phyloP scores from a whole-genome alignment of 495 filamentous ascomycete species.

The Massariosphaeria phaeospora region DNA sequence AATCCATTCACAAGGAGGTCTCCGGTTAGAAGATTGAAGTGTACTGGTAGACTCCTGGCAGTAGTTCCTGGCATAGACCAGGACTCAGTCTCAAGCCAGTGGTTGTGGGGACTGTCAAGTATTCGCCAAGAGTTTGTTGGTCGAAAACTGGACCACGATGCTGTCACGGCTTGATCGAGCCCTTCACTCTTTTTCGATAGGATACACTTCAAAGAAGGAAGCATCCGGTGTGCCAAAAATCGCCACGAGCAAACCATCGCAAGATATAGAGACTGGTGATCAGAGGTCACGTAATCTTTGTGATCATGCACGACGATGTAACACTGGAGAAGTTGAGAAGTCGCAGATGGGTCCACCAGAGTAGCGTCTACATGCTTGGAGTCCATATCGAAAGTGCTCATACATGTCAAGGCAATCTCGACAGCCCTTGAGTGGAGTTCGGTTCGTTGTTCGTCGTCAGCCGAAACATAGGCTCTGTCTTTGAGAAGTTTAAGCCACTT shows the following conservation, averaged over 20 bases:
- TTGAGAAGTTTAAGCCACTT: conserved; percentile 16
- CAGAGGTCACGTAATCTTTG: neutral
- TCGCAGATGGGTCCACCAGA: conserved; percentile 1
- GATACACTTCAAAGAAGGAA: conserved; percentile 1
- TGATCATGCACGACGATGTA: conserved; percentile 28
- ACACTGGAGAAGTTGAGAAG: conserved; percentile 20
- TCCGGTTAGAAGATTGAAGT: conserved; percentile 53
- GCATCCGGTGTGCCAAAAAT: neutral
- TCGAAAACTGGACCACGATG: conserved; percentile 23
- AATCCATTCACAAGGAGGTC: conserved; percentile 53
- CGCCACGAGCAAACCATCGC: conserved; percentile 8
- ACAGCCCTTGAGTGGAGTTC: conserved; percentile 18
- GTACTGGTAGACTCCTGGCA: conserved; percentile 33
- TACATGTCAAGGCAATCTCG: conserved; percentile 28
- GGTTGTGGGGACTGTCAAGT: conserved; percentile 17
- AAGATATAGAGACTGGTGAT: neutral
- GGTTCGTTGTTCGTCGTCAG: conserved; percentile 4
- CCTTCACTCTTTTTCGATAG: neutral
- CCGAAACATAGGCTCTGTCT: neutral
- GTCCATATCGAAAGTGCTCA: conserved; percentile 27
- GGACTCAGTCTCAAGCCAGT: conserved; percentile 39
- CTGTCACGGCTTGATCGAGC: conserved; percentile 13
- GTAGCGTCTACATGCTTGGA: conserved; percentile 3
- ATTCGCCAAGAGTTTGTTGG: conserved; percentile 14
- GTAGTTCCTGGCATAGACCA: conserved; percentile 4